A percentile compares a stretch with the other conserved stretches of the same genome.
phyloP scores from a whole-genome alignment of 148 eudicot genomes.

The Fagopyrum esculentum region DNA sequence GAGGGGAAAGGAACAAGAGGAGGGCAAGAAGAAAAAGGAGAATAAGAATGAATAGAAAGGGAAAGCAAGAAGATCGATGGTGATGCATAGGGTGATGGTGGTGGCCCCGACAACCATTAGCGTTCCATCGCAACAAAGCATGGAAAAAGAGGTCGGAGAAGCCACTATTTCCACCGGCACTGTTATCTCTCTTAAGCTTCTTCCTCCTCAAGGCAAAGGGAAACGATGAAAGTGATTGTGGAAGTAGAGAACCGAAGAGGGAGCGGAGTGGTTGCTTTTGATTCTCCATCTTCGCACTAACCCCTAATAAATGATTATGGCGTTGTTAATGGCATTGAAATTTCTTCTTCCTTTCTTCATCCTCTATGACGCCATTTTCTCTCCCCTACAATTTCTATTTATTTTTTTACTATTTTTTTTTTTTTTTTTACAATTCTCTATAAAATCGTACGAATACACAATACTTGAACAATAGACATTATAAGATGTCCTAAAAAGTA shows the following conservation, averaged over 20 bases:
- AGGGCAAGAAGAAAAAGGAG: constrained; percentile 35
- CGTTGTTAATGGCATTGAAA: background rate
- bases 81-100: constrained; percentile 2
- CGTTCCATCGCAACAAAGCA: constrained; percentile 2
- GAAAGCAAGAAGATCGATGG: constrained; percentile 27
- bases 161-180: background rate
- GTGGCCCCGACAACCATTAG: constrained; percentile 12
- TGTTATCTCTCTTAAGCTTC: constrained; percentile 13
- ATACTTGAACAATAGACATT: too few relatives aligned
- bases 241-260: constrained; percentile 16
- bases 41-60: constrained; percentile 31
- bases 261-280: constrained; percentile 23
- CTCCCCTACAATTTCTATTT: background rate
- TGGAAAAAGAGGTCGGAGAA: background rate
- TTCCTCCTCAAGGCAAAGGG: background rate
- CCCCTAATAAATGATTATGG: background rate
- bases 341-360: background rate
- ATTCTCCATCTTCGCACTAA: constrained; percentile 2
- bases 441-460: too few relatives aligned
- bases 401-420: too few relatives aligned
- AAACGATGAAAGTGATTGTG: constrained; percentile 15
- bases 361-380: background rate
- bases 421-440: too few relatives aligned
- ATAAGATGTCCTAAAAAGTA: too few relatives aligned
- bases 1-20: constrained; percentile 48